Evolutionary conservation across 2,329 filamentous ascomycete genomes (phyloP), one percentile per base, ranked within the genome.

Genomic region (Emergomyces orientalis): DNA sequence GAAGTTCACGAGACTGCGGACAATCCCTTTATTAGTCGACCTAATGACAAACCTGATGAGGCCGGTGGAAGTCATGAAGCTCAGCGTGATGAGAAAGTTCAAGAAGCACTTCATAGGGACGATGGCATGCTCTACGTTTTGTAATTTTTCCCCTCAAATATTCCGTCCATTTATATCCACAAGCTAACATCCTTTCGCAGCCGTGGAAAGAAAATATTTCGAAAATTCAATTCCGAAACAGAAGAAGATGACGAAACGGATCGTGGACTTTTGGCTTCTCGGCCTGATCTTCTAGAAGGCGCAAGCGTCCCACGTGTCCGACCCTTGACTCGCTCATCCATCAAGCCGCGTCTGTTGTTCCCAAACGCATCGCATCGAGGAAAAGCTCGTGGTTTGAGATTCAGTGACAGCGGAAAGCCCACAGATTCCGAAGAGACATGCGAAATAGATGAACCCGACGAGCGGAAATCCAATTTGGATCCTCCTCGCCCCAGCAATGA

Each of bases 271-370:
- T 70, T 79, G 58, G 73, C 74, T 37, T 67, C 71, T 62, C 74
- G 74, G 19, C 72, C 74, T 17, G 75, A 78, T 65, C 68, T 75
- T n/a, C 63, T 76, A 6, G 71, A 76, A 32, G 66, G 68, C 3
- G 67, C 68, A 25, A 62, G 71, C 9, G 59, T 71, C 34, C 69
- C 70, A 47, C 68, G 65, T n/a, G 63, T 74, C 41, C 80, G 80
- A 30, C 82, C 80, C 14, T 72, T 87, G 55, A 84, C 81, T 41
- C 82, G 84, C 66, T 82, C 82, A 13, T 78, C 79, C 1, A 80
- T 86, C 71, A 83, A 83, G 68, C 84, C 84, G 3, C 83, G 83
- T 58, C 76, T 84, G n/a, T 78, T 87, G 2, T 87, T 86, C 72
- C 78, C 81, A 22, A 77, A 73, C 34, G 75, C 79, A 62, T 75